These are phyloP conservation scores for Detonula confervacea DNA, from an alignment of 352 stramenopile genomes.

Conservation along the genomic window DNA sequence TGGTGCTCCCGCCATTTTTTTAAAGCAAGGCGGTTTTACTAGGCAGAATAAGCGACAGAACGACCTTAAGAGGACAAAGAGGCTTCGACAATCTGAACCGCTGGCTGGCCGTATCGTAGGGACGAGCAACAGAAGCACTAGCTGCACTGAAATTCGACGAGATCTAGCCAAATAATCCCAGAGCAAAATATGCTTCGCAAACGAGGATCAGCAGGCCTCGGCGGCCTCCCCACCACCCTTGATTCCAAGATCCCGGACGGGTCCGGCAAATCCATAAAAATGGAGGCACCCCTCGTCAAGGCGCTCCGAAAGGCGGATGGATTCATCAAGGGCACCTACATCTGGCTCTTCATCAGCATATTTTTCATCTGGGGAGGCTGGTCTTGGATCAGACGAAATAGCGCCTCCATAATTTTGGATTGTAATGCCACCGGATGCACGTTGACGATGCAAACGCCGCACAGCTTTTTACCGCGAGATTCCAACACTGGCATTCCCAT, in stretches of 20 bases:
- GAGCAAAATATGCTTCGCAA: conserved; percentile 51
- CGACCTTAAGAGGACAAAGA: no score
- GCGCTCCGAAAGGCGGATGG: conserved; percentile 33
- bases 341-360: conserved; percentile 32
- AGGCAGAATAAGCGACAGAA: no score
- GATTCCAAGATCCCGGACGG: conserved; percentile 16
- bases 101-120: no score
- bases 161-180: no score
- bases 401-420: conserved; percentile 53
- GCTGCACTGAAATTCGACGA: no score
- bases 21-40: no score
- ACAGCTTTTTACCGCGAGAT: conserved; percentile 33
- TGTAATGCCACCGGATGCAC: conserved; percentile 30
- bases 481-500: conserved; percentile 5
- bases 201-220: no score
- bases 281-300: conserved; percentile 49
- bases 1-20: no score
- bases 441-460: conserved; percentile 35
- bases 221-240: conserved; percentile 40
- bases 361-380: conserved; percentile 38
- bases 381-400: conserved; percentile 33
- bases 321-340: conserved; percentile 47
- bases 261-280: conserved; percentile 57
- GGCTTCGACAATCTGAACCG: no score
- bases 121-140: no score